These are phyloP conservation scores for Raffaelea ambrosiae DNA, from an alignment of 2,329 filamentous ascomycete species.

Conservation along the genomic window DNA sequence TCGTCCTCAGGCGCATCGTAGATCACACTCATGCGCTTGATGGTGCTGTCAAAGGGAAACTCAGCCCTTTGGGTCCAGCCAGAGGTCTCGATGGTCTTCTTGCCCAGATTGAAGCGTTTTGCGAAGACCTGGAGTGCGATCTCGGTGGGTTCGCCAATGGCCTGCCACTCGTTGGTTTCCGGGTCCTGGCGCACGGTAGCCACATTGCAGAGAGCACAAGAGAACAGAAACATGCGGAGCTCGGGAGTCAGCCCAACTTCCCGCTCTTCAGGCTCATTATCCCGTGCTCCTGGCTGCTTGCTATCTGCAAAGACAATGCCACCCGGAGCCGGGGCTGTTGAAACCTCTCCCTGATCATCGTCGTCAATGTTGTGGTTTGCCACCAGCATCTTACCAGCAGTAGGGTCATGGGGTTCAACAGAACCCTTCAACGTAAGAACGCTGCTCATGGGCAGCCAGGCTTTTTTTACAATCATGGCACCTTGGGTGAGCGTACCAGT, in stretches of 20 bases:
- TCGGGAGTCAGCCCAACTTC: constrained; percentile 33
- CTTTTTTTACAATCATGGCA: constrained; percentile 61
- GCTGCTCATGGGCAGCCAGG: constrained; percentile 51
- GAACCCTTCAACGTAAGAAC: constrained; percentile 54
- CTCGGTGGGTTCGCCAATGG: constrained; percentile 64
- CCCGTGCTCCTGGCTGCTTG: background rate
- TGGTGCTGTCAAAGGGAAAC: constrained; percentile 69
- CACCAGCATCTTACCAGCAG: constrained; percentile 46
- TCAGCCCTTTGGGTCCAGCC: constrained; percentile 60
- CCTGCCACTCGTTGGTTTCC: constrained; percentile 52
- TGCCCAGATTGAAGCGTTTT: constrained; percentile 55
- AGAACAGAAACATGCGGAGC: constrained; percentile 42
- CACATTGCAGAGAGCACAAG: constrained; percentile 57
- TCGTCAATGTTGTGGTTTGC: constrained; percentile 23
- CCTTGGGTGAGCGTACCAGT: constrained; percentile 62
- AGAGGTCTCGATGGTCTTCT: constrained; percentile 39
- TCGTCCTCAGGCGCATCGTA: constrained; percentile 44
- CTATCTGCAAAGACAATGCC: background rate
- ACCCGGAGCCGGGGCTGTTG: too few species aligned
- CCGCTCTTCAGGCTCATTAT: too few species aligned
- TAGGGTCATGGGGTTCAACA: constrained; percentile 53
- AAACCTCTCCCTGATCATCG: background rate
- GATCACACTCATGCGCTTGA: constrained; percentile 74
- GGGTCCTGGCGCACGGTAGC: constrained; percentile 49
- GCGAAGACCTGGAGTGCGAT: constrained; percentile 70